phyloP scores from a whole-genome alignment of 495 filamentous ascomycete genomes.

The Xylaria sp. region DNA sequence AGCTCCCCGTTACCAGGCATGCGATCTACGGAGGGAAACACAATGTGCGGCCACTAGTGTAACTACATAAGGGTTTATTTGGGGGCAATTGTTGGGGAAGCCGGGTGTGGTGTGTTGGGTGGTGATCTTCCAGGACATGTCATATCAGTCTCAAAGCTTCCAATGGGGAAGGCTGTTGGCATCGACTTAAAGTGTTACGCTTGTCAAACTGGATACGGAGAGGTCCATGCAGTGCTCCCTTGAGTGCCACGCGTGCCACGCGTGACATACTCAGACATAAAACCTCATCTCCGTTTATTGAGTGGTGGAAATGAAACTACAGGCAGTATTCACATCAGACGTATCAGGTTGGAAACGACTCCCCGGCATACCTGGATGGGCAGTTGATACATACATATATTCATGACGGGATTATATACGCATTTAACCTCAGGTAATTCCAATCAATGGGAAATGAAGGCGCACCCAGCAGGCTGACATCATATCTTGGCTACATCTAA shows the following conservation, averaged over 20 bases:
- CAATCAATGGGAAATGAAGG: neutral
- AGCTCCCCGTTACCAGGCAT: conserved; percentile 8
- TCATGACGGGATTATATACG: conserved; percentile 3
- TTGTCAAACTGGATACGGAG: neutral
- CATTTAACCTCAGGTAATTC: neutral
- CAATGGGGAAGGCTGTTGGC: neutral
- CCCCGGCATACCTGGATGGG: neutral
- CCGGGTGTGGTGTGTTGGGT: neutral
- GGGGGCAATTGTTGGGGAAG: conserved; percentile 6
- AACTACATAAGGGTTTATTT: neutral
- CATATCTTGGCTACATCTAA: conserved; percentile 1
- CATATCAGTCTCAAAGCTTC: neutral
- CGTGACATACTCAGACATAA: neutral
- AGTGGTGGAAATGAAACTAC: conserved; percentile 3
- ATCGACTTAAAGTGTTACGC: neutral
- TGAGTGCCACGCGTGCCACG: neutral
- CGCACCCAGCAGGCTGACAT: neutral
- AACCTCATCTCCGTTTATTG: conserved; percentile 3
- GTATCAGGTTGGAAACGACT: neutral
- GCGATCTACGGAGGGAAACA: conserved; percentile 12
- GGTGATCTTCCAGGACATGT: conserved; percentile 1
- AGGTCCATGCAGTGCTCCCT: neutral
- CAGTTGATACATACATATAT: neutral
- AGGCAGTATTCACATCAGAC: neutral
- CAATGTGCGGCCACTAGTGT: neutral